phyloP scores from a whole-genome alignment of 495 filamentous ascomycete species.

The Lichenothelia convexa region DNA sequence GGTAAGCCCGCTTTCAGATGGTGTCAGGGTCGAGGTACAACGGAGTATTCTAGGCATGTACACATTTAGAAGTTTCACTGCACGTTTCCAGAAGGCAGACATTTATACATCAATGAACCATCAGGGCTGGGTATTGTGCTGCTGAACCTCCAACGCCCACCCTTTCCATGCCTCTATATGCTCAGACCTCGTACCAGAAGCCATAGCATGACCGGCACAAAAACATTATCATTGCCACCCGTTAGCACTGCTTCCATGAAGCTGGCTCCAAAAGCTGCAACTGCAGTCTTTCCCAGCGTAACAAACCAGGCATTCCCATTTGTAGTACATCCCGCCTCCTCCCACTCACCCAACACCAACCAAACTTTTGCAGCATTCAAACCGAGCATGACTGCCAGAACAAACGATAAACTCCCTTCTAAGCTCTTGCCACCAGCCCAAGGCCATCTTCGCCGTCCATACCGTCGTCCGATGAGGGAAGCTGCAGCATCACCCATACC shows the following conservation, averaged over 20 bases:
- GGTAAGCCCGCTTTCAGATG: too few relatives aligned
- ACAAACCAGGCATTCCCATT: too few relatives aligned
- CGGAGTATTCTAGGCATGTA: too few relatives aligned
- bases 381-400: slow-evolving; percentile 55
- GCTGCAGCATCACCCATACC: slow-evolving; percentile 91
- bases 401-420: slow-evolving; percentile 79
- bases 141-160: too few relatives aligned
- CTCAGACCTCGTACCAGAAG: slow-evolving; percentile 62
- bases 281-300: slow-evolving; percentile 36
- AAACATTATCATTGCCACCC: slow-evolving; percentile 95
- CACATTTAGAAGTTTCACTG: too few relatives aligned
- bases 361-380: slow-evolving; percentile 53
- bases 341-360: slow-evolving; percentile 41
- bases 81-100: too few relatives aligned
- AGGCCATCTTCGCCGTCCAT: slow-evolving; percentile 76
- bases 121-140: too few relatives aligned
- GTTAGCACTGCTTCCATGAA: slow-evolving; percentile 90
- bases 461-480: slow-evolving; percentile 77
- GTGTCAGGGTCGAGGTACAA: too few relatives aligned
- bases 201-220: slow-evolving; percentile 93
- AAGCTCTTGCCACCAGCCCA: slow-evolving; percentile 95
- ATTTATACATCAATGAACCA: too few relatives aligned
- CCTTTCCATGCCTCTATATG: slow-evolving; percentile 30
- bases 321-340: slow-evolving; percentile 22
- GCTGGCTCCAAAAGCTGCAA: slow-evolving; percentile 65